Evolutionary conservation across 2,329 filamentous ascomycete genomes (phyloP), one percentile per base, ranked within the genome.

Genomic region (Alternaria metachromatica): DNA sequence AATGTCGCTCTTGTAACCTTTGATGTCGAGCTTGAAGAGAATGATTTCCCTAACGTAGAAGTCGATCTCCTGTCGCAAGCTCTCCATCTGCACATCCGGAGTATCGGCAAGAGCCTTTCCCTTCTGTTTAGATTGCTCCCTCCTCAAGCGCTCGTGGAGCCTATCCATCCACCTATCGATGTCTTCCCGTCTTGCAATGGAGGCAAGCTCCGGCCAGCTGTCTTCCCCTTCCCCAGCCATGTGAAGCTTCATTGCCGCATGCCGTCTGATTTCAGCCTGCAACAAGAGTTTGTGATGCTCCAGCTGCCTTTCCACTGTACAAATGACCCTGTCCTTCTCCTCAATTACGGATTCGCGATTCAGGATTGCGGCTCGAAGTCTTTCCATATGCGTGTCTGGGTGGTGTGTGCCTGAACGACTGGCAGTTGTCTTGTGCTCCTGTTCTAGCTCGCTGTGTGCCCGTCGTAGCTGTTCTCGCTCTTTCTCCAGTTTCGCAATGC

Each of bases 1-100:
- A 58, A 80, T 78, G 37, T 80, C 77, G 21, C 73, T 76, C 66
- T 81, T 83, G 72, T 84, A 85, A 15, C 81, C 81, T 55, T 78
- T 80, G 56, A 84, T 78, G 56, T 86, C 83, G 28, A 84, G 78
- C 68, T 84, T 85, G 74, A 83, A 84, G 54, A 82, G 77, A 23
- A 84, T 80, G 58, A 84, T 84, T 51, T 85, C 83, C n/a, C 80
- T 72, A 33, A 84, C 75, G 57, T 83, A 82, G 63, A 81, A 80
- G 26, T 80, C 77, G 12, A 83, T 78, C 58, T 82, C 80, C 55
- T 75, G 74, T 50, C 78, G 78, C 54, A 84, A 66, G 30, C 73
- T 71, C 41, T 71, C 64, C 4, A 78, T 56, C 9, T 62, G 67
- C 4, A 66, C 67, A 20, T 77, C 66, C 3, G 53, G 55, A 9